Percentiles rank a stretch among this genome's conserved stretches.
These are phyloP conservation scores for Conoideocrella luteorostrata DNA, from an alignment of 2,329 filamentous ascomycete species.

Conservation along the genomic window DNA sequence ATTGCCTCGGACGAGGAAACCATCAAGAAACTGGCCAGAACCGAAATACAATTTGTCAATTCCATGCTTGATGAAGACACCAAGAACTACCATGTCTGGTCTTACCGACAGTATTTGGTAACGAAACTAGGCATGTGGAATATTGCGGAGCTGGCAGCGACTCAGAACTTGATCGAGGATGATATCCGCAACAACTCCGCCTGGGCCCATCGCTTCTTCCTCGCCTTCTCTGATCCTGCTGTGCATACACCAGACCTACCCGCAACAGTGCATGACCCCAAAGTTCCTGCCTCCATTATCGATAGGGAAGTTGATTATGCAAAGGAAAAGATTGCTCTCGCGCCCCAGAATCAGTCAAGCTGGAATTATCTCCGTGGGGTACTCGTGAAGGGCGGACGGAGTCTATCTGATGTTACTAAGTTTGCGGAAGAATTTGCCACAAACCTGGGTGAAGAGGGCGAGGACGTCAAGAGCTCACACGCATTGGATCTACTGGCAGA, in stretches of 20 bases:
- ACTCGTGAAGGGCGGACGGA: conserved; percentile 57
- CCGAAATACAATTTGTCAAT: conserved; percentile 70
- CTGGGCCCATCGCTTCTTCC: conserved; percentile 94
- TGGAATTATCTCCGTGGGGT: conserved; percentile 90
- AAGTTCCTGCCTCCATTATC: conserved; percentile 56
- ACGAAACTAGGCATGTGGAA: conserved; percentile 61
- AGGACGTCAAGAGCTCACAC: conserved; percentile 55
- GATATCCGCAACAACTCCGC: conserved; percentile 96
- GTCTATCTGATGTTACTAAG: conserved; percentile 35
- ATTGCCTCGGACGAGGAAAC: conserved; percentile 54
- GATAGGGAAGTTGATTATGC: conserved; percentile 72
- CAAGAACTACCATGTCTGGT: conserved; percentile 99
- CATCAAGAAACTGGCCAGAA: conserved; percentile 50
- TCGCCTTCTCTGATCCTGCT: conserved; percentile 67
- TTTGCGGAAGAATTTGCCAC: conserved; percentile 48
- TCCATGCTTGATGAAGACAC: conserved; percentile 78
- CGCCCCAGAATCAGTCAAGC: conserved; percentile 87
- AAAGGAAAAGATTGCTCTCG: conserved; percentile 64
- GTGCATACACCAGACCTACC: conserved; percentile 39
- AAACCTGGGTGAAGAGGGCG: conserved; percentile 37
- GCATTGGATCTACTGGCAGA: conserved; percentile 68
- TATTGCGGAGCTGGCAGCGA: conserved; percentile 63
- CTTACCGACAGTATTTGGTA: conserved; percentile 72
- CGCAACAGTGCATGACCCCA: conserved; percentile 46
- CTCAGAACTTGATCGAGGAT: conserved; percentile 64